Conservation (phyloP, 768 basidiomycete genomes). For the Psilocybe azurescens region DNA sequence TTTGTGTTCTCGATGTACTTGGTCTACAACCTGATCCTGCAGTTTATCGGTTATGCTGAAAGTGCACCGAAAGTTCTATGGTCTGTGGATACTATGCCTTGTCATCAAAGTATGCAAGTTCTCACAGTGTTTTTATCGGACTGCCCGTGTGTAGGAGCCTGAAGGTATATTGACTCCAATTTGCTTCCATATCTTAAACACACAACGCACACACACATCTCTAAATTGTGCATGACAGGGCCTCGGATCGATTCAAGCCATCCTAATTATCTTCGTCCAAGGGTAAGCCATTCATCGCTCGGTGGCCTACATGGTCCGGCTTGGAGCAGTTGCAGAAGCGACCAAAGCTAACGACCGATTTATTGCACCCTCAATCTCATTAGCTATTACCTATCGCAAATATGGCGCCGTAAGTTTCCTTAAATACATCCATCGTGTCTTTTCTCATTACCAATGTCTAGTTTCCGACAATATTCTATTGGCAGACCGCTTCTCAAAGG, state of each 20-base stretch:
- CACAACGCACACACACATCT: not conserved
- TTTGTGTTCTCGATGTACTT: conserved; percentile 32
- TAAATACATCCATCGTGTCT: not conserved
- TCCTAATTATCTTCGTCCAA: conserved; percentile 36
- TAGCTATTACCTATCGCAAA: conserved; percentile 37
- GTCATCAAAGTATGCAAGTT: not conserved
- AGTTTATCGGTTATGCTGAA: conserved; percentile 23
- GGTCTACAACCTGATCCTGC: conserved; percentile 30
- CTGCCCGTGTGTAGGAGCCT: conserved; percentile 31
- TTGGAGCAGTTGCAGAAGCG: not conserved
- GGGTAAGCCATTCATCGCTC: conserved; percentile 22
- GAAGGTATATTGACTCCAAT: conserved; percentile 26
- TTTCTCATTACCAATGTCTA: not conserved
- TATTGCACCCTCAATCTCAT: not conserved
- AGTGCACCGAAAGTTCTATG: conserved; percentile 25
- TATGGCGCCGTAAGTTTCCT: conserved; percentile 32
- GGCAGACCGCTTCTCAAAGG: conserved; percentile 9
- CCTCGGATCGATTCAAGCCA: conserved; percentile 18
- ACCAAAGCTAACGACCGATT: not conserved
- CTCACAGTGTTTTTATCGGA: not conserved
- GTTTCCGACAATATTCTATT: conserved; percentile 10
- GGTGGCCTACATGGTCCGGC: not conserved
- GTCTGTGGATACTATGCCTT: conserved; percentile 19
- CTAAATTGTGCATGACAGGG: not conserved
- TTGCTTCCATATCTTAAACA: not conserved